Percentiles rank a stretch among this genome's conserved stretches.
These are phyloP conservation scores for Luffa acutangula DNA, from an alignment of 306 rosid genomes.

Conservation along the genomic window DNA sequence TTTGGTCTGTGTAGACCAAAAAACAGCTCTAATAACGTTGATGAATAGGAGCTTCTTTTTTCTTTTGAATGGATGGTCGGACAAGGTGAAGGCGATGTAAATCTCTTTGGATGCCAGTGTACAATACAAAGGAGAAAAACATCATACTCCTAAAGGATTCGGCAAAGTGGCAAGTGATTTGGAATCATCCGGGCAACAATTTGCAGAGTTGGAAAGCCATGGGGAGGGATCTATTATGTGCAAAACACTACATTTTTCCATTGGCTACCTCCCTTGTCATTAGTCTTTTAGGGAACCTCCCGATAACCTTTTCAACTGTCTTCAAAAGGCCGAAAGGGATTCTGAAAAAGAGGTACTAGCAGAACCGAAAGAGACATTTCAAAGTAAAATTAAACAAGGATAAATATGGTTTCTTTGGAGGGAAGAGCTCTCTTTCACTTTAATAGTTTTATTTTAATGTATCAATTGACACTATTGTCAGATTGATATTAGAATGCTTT, in stretches of 20 bases:
- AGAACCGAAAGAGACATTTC: background rate
- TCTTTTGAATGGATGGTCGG: background rate
- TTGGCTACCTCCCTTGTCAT: background rate
- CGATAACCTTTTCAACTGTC: background rate
- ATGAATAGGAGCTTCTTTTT: background rate
- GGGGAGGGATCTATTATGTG: background rate
- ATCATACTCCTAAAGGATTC: background rate
- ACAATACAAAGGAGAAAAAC: background rate
- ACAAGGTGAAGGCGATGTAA: background rate
- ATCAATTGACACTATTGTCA: background rate
- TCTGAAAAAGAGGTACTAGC: background rate
- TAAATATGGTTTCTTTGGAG: background rate
- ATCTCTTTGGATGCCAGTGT: background rate
- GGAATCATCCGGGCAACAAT: background rate
- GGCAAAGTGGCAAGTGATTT: background rate
- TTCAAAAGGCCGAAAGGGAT: background rate
- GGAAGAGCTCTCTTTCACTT: background rate
- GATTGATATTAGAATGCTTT: background rate
- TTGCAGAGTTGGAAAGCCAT: background rate
- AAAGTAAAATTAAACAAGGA: background rate
- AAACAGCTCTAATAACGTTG: background rate
- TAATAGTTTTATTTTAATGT: background rate
- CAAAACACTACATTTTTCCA: background rate
- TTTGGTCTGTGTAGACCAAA: background rate
- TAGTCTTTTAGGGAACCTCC: background rate